phyloP scores from a whole-genome alignment of 129 eudicot genomes.

The Rutidosis leptorrhynchoides region DNA sequence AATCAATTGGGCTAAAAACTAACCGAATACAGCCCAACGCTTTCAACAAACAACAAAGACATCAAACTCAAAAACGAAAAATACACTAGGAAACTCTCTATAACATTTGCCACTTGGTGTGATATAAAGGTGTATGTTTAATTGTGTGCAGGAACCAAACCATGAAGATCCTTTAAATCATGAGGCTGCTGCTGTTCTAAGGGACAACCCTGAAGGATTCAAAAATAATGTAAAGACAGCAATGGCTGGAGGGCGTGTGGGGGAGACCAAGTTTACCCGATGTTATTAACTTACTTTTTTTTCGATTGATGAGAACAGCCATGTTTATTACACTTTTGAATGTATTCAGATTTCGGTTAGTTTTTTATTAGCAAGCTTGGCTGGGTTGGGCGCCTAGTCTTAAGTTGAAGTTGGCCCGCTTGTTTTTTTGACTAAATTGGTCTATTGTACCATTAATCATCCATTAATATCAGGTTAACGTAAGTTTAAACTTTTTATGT shows the following conservation, averaged over 20 bases:
- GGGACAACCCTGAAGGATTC: conserved; percentile 57
- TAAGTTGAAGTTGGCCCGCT: no score
- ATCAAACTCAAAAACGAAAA: not conserved
- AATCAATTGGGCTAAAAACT: no score
- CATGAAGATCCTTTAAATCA: conserved; percentile 67
- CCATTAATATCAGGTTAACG: no score
- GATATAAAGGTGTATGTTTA: not conserved
- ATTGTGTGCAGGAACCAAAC: conserved; percentile 54
- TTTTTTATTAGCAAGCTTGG: no score
- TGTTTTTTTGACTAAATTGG: no score
- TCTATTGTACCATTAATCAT: no score
- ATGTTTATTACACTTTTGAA: no score
- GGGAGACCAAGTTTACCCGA: conserved; percentile 31
- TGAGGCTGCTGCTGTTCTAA: conserved; percentile 61
- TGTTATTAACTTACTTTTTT: conserved; percentile 29
- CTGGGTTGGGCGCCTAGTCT: no score
- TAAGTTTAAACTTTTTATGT: no score
- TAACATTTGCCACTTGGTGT: not conserved
- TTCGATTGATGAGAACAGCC: conserved; percentile 3
- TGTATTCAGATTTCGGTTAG: not conserved
- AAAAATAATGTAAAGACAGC: conserved; percentile 47
- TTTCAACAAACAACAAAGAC: not conserved
- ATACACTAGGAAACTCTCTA: not conserved
- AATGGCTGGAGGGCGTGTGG: conserved; percentile 58
- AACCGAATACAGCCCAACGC: no score